These are phyloP conservation scores for Amanita polypyramis DNA, from an alignment of 768 basidiomycete species.

Conservation along the genomic window DNA sequence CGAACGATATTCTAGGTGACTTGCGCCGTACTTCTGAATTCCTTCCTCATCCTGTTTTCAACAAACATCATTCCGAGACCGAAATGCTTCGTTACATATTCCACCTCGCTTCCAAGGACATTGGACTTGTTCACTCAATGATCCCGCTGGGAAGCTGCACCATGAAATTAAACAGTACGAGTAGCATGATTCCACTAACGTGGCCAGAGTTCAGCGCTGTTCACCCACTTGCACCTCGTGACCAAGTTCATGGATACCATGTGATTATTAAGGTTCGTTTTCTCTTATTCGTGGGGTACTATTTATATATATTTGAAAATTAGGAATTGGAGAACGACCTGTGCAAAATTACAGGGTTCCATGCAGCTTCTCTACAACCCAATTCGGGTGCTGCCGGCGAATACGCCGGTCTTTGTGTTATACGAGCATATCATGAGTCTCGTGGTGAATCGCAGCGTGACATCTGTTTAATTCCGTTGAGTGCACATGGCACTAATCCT, in stretches of 20 bases:
- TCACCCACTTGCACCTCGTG: slow-evolving; percentile 86
- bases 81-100: slow-evolving; percentile 97
- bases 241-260: slow-evolving; percentile 85
- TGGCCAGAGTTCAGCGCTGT: slow-evolving; percentile 87
- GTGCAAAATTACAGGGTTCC: slow-evolving; percentile 93
- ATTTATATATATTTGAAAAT: not conserved
- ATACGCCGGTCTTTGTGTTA: slow-evolving; percentile 91
- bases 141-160: slow-evolving; percentile 94
- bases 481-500: slow-evolving; percentile 97
- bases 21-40: slow-evolving; percentile 58
- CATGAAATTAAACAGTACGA: slow-evolving; percentile 98
- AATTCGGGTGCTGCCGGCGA: slow-evolving; percentile 99
- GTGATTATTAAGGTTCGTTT: slow-evolving; percentile 59
- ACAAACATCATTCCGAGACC: slow-evolving; percentile 95
- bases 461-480: slow-evolving; percentile 88
- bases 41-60: slow-evolving; percentile 87
- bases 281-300: not conserved
- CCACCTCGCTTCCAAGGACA: slow-evolving; percentile 89
- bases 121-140: slow-evolving; percentile 93
- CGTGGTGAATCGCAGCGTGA: slow-evolving; percentile 79
- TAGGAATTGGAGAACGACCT: slow-evolving; percentile 89
- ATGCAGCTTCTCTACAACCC: slow-evolving; percentile 92
- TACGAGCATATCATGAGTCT: slow-evolving; percentile 89
- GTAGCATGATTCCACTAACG: slow-evolving; percentile 93
- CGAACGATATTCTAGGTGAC: slow-evolving; percentile 39